These are phyloP conservation scores for Gossypium raimondii DNA, from an alignment of 345 rosid species.

Conservation along the genomic window DNA sequence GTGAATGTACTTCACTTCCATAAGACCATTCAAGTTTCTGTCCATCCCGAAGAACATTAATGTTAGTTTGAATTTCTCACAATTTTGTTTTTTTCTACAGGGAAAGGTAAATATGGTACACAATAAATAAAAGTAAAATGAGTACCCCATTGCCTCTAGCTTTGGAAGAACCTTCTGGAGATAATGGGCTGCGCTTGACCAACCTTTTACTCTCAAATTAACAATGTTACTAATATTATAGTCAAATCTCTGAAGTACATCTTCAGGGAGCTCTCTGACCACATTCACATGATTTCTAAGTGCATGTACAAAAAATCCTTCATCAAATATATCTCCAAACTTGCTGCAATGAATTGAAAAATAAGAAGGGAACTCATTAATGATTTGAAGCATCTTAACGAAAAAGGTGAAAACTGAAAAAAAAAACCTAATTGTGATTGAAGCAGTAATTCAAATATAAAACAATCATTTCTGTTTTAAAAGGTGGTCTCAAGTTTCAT, in stretches of 20 bases:
- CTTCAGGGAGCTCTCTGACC: constrained; percentile 73
- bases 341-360: constrained; percentile 50
- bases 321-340: constrained; percentile 91
- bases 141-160: constrained; percentile 65
- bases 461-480: neutral
- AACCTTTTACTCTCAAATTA: constrained; percentile 85
- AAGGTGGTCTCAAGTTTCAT: neutral
- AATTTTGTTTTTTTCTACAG: neutral
- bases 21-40: neutral
- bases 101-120: neutral
- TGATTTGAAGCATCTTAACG: neutral
- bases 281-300: constrained; percentile 75
- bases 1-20: neutral
- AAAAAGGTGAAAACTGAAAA: neutral
- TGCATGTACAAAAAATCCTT: constrained; percentile 73
- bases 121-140: neutral
- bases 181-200: constrained; percentile 88
- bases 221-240: constrained; percentile 87
- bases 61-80: constrained; percentile 1
- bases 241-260: constrained; percentile 73
- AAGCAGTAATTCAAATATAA: constrained; percentile 2
- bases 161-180: constrained; percentile 89
- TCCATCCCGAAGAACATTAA: neutral
- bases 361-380: neutral
- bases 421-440: neutral